Conservation (phyloP, 306 rosid species). For the Echinosophora koreensis region DNA sequence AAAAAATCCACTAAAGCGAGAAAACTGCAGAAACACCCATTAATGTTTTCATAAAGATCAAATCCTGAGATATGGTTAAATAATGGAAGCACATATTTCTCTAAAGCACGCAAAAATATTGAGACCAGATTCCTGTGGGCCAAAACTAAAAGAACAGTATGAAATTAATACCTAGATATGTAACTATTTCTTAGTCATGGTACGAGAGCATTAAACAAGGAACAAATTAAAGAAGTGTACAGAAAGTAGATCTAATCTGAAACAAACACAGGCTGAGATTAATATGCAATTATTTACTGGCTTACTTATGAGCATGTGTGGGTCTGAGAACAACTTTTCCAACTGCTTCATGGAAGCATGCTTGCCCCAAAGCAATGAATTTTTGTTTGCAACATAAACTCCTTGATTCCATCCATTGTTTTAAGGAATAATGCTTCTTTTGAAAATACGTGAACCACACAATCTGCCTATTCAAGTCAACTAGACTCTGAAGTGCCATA, state of each 20-base stretch:
- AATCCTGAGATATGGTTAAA: constrained; percentile 48
- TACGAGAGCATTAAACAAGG: constrained; percentile 30
- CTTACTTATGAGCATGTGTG: neutral
- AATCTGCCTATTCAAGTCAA: constrained; percentile 76
- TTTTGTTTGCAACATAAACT: constrained; percentile 57
- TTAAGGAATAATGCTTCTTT: constrained; percentile 54
- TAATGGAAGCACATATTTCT: constrained; percentile 57
- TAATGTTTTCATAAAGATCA: constrained; percentile 49
- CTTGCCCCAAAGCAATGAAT: constrained; percentile 78
- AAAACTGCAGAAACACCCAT: constrained; percentile 64
- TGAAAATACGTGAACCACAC: constrained; percentile 67
- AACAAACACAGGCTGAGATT: constrained; percentile 12
- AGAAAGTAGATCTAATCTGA: constrained; percentile 39
- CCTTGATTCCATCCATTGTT: constrained; percentile 66
- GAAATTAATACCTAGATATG: constrained; percentile 46
- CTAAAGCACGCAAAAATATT: constrained; percentile 71
- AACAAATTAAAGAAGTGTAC: constrained; percentile 25
- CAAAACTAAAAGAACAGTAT: constrained; percentile 71
- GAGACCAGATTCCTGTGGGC: constrained; percentile 76
- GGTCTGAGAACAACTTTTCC: constrained; percentile 61
- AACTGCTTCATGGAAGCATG: constrained; percentile 79
- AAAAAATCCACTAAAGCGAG: constrained; percentile 79
- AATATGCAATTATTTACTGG: constrained; percentile 11
- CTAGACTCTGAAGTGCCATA: no score
- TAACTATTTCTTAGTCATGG: constrained; percentile 16